Percentiles rank a stretch among this genome's conserved stretches.
These are phyloP conservation scores for Ophiostoma sp. DNA, from an alignment of 2,329 filamentous ascomycete species.

Conservation along the genomic window DNA sequence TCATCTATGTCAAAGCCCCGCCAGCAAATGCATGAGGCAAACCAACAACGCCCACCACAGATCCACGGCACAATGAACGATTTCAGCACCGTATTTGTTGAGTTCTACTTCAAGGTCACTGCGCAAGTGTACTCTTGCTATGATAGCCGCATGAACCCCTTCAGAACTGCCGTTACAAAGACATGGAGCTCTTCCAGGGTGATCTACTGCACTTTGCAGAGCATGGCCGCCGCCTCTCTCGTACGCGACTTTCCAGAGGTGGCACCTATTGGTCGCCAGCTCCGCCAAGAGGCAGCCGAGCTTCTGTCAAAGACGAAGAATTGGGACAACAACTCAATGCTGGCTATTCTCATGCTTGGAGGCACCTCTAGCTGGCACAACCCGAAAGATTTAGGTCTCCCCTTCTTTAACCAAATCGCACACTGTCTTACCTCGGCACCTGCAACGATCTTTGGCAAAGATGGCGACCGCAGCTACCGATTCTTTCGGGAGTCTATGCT, in stretches of 20 bases:
- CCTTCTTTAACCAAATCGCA: conserved; percentile 46
- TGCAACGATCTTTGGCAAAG: conserved; percentile 29
- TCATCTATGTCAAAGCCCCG: background rate
- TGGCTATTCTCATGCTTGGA: conserved; percentile 50
- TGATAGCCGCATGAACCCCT: conserved; percentile 52
- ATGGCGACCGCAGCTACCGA: conserved; percentile 36
- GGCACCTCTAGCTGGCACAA: conserved; percentile 53
- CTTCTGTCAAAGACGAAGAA: conserved; percentile 43
- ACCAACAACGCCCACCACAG: background rate
- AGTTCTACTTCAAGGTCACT: conserved; percentile 55
- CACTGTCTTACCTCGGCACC: conserved; percentile 34
- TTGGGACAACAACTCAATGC: conserved; percentile 45
- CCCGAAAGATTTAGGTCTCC: conserved; percentile 46
- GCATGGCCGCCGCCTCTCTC: conserved; percentile 53
- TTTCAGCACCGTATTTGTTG: conserved; percentile 47
- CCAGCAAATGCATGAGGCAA: background rate
- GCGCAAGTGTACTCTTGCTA: conserved; percentile 53
- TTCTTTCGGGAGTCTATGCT: conserved; percentile 54
- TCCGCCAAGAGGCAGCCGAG: conserved; percentile 49
- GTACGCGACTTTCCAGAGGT: conserved; percentile 51
- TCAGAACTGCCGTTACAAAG: conserved; percentile 46
- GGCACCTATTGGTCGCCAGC: conserved; percentile 44
- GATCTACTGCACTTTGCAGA: conserved; percentile 52
- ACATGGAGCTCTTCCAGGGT: conserved; percentile 40
- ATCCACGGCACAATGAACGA: conserved; percentile 40